A percentile compares a stretch with the other conserved stretches of the same genome.
Conservation (phyloP, 441 rosid genomes). For the Dalechampia spathulata region DNA sequence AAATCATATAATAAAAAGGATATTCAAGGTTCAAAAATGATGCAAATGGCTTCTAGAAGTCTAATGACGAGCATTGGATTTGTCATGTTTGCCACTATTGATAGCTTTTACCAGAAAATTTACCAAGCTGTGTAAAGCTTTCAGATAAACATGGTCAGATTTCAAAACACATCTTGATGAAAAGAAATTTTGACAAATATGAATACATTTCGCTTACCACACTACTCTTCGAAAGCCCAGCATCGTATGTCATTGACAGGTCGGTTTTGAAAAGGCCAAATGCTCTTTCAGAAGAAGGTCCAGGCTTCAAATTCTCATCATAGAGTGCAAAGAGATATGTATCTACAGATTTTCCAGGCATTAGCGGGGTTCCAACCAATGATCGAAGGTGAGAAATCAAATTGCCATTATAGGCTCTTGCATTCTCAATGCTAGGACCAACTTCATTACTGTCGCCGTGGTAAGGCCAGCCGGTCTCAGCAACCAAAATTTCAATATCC, state of each 20-base stretch:
- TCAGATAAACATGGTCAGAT: too few relatives aligned
- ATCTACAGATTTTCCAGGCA: slow-evolving; percentile 92
- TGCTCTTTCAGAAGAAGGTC: slow-evolving; percentile 74
- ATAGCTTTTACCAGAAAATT: too few relatives aligned
- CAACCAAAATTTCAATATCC: slow-evolving; percentile 69
- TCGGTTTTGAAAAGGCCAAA: slow-evolving; percentile 77
- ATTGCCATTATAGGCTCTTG: slow-evolving; percentile 88
- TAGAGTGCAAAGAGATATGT: slow-evolving; percentile 86
- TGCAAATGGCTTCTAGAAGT: too few relatives aligned
- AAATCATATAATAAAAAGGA: neutral
- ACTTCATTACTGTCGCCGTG: slow-evolving; percentile 66
- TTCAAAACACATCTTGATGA: too few relatives aligned
- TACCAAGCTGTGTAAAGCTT: too few relatives aligned
- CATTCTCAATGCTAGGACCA: slow-evolving; percentile 76
- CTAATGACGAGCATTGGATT: too few relatives aligned
- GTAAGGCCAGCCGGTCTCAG: slow-evolving; percentile 96
- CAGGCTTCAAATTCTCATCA: slow-evolving; percentile 74
- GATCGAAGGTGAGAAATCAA: slow-evolving; percentile 76
- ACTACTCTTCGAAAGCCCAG: slow-evolving; percentile 57
- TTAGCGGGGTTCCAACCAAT: slow-evolving; percentile 76
- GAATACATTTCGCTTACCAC: slow-evolving; percentile 32
- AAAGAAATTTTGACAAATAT: too few relatives aligned
- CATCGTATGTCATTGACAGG: slow-evolving; percentile 63
- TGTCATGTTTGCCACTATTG: too few relatives aligned
- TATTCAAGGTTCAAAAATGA: too few relatives aligned